Base-by-base conservation (phyloP, 208 protist species). In the Herpetomonas tarakana region DNA sequence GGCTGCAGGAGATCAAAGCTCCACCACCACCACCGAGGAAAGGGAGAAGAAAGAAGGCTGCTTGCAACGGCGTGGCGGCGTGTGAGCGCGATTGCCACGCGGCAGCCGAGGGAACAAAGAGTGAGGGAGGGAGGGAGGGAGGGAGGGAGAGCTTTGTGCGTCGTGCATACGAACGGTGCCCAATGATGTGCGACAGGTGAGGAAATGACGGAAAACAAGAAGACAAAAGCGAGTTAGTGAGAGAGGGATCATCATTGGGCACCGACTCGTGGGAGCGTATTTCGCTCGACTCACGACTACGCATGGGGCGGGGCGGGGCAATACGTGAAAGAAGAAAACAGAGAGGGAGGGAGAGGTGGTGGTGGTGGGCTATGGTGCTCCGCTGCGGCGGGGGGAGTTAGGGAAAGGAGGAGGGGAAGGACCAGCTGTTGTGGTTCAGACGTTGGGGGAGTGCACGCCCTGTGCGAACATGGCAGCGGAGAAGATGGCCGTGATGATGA, bases 381-480 rank as follows among this genome's bases (percentile, higher is more conserved):
- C 6, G 46, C 24, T 9, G 19, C 46, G 38, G 56, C 3, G 4
- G 18, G 45, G 30, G 21, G n/a, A 54, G 29, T 51, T 7, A 62
- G 28, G 24, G 39, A 45, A 19, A 25, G 27, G 1, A 62, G 53
- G 39, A 28, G 53, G 45, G 24, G 28, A 39, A 45, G n/a, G 18
- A 52, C 12, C 9, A 52, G 7, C 24, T 52, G 6, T 52, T 19
- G 3, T 39, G 21, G 29, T 55, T 27, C 11, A 52, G 35, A 41
- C 35, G 35, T 41, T 41, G 14, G 86, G 86, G 3, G 86, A 52
- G 59, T 87, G 78, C 35, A 89, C 76, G 21, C 86, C 81, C 64
- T 92, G 81, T 19, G 81, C 72, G 56, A 89, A 92, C 64, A 92
- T 81, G 14, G 74, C 64, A 31, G 81, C 86, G 45, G 86, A 89